Base-by-base conservation (phyloP, 768 basidiomycete species). In the Mycena floridula region DNA sequence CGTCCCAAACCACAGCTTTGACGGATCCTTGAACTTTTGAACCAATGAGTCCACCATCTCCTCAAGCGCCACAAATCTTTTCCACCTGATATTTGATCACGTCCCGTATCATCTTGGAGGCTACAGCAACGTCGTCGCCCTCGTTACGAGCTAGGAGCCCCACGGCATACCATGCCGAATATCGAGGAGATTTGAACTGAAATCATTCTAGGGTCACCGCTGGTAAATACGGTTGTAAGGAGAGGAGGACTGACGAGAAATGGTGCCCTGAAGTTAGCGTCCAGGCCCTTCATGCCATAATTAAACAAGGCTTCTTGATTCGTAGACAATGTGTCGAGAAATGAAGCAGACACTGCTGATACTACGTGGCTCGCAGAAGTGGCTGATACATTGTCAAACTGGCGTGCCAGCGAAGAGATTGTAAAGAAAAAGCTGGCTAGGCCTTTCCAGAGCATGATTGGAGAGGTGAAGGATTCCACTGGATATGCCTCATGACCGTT, bases 101-200 rank as follows among this genome's bases (percentile, higher is more conserved):
- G 26, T 59, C 47, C 25, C 42, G 40, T 22, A 62, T 50, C 0
- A 61, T 52, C 1, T 41, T 37, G 21, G 54, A 50, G 5, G 59
- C 61, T 25, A 46, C 38, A 4, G 25, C 45, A 3, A 54, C 51
- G 43, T 62, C 61, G 26, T 56, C 48, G 16, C 47, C 49, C 22
- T 51, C 35, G 22, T 58, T 59, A n/a, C 61, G 52, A 11, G 61
- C 61, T 15, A 62, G 43, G 16, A 62, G 46, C 1, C 55, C 61
- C 3, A 61, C 61, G 23, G 61, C 46, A 49, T 59, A 59, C 61
- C 61, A 62, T 1, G 61, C 58, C 6, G 61, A 61, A 38, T 62
- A 62, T 26, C 59, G 41, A 18, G 55, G 58, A 12, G 59, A 61
- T 27, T 50, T 44, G 48, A 62, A 62, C 61, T 60, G 40, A 20